Base-by-base conservation (phyloP, 2,329 filamentous ascomycete species). In the Xylariaceae sp. region DNA sequence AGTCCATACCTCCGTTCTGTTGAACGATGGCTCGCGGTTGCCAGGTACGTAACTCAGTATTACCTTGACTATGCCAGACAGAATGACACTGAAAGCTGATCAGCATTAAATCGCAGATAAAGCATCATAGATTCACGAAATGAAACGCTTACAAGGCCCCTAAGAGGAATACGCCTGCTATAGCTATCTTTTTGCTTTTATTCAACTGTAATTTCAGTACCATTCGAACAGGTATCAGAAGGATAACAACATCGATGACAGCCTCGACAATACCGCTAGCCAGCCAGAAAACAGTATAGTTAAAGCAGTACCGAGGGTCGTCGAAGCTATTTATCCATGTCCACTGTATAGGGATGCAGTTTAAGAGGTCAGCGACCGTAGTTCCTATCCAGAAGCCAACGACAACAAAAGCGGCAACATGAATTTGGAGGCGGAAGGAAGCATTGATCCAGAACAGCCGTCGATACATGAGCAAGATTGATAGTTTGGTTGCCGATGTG, bases 391-490 rank as follows among this genome's bases (percentile, higher is more conserved):
- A 65, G 43, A 61, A 66, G 4, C 47, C 18, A 1, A 57, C 30
- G 1, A 67, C 59, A 3, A 58, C 9, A 1, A 18, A 23, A 21
- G 37, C 41, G 2, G 59, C 29, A 4, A 43, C 30, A 9, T 41
- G 30, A 1, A 66, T 55, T 24, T 64, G 63, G 1, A 24, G 37
- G 11, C 61, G 60, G 26, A 70, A 67, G 1, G 57, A 39, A 1
- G 4, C 5, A 45, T 53, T 60, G 20, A 61, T 50, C n/a, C 54
- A 61, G 41, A 70, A 71, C 9, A 70, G 58, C 9, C 65, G 59
- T 2, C 59, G 41, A 9, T 72, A 72, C 50, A 73, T 62, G 32
- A 66, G 57, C 5, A 72, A 44, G 16, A 72, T 67, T 1, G 66
- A 68, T 0, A 71, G 45, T 45, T 72, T 72, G 1, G 69, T 66